A percentile compares a stretch with the other conserved stretches of the same genome.
These are phyloP conservation scores for Acmispon strigosus DNA, from an alignment of 306 rosid genomes.

Conservation along the genomic window DNA sequence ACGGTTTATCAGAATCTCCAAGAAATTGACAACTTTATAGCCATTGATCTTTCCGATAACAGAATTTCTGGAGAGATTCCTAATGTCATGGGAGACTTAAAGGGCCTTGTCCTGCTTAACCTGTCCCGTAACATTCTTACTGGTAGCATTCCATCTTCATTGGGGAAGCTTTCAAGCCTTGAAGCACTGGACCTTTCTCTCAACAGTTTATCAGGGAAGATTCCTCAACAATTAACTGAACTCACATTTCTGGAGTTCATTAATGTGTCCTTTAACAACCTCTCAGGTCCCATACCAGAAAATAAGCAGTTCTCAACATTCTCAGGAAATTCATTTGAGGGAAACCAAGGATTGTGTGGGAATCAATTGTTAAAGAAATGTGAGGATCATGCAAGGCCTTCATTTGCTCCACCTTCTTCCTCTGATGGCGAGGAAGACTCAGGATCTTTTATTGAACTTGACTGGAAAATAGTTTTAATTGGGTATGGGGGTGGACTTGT, in stretches of 20 bases:
- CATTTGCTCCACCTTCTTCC: not conserved
- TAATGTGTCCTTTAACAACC: conserved; percentile 15
- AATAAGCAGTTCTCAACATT: conserved; percentile 16
- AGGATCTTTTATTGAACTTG: not conserved
- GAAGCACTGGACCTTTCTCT: conserved; percentile 24
- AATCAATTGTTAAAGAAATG: conserved; percentile 10
- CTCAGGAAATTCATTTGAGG: not conserved
- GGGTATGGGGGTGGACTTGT: conserved; percentile 26
- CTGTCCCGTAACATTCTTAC: conserved; percentile 19
- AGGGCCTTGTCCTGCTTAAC: not conserved
- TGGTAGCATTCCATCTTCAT: conserved; percentile 20
- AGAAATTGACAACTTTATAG: not conserved
- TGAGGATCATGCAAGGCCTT: not conserved
- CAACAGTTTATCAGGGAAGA: conserved; percentile 9
- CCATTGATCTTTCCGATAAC: conserved; percentile 25
- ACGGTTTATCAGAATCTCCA: not conserved
- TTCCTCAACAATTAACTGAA: conserved; percentile 9
- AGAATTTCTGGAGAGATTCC: conserved; percentile 19
- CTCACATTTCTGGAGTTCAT: conserved; percentile 19
- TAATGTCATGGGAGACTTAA: not conserved
- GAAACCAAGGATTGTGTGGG: conserved; percentile 21
- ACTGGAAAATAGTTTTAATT: not conserved
- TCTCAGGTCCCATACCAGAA: conserved; percentile 21
- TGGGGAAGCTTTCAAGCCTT: conserved; percentile 20
- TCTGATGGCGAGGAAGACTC: conserved; percentile 2